Percentiles rank a stretch among this genome's conserved stretches.
Evolutionary conservation across 345 rosid genomes (phyloP).

Genomic region (Dipteronia sinensis): DNA sequence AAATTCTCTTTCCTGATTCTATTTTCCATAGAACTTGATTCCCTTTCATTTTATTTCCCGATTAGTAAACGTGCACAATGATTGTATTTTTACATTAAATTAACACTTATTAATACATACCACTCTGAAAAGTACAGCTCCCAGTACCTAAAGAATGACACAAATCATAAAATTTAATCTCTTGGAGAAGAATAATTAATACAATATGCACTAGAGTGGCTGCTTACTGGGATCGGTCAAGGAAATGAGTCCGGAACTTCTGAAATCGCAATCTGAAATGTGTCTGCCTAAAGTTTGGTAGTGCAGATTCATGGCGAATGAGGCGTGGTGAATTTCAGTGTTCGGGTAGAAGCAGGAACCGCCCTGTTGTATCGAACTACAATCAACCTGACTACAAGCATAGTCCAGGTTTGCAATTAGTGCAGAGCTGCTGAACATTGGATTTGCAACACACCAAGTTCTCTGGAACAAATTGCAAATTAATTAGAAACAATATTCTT

Average conservation of each 20-base stretch:
- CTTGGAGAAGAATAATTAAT: not conserved
- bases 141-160: conserved; percentile 27
- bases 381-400: conserved; percentile 21
- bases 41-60: no score
- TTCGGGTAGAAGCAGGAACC: conserved; percentile 25
- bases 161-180: not conserved
- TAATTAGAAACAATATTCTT: not conserved
- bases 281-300: conserved; percentile 13
- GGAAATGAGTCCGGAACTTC: conserved; percentile 16
- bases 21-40: no score
- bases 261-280: conserved; percentile 1
- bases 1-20: no score
- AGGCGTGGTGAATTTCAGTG: conserved; percentile 20
- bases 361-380: conserved; percentile 13
- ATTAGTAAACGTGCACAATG: no score
- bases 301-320: conserved; percentile 24
- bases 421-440: not conserved
- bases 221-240: conserved; percentile 22
- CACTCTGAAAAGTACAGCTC: conserved; percentile 24
- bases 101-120: conserved; percentile 2
- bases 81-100: not conserved
- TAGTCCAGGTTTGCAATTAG: conserved; percentile 19
- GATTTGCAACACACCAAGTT: conserved; percentile 22
- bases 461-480: not conserved
- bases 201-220: no score